Base-by-base conservation (phyloP, 2,329 filamentous ascomycete species). In the Alternaria novae-zelandiae region DNA sequence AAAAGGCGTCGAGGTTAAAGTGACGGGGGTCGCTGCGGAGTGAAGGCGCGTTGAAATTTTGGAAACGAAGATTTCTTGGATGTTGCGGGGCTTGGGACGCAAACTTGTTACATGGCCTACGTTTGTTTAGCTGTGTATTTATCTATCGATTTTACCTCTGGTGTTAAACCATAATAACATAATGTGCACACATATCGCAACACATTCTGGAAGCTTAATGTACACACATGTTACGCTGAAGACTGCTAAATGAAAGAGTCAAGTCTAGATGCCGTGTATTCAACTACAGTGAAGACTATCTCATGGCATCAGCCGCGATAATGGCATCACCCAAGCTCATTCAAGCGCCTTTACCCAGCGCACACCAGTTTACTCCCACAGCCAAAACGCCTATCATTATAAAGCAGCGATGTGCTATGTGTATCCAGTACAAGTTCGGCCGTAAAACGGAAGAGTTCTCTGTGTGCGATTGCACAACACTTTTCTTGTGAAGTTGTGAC, bases 371-470 rank as follows among this genome's bases (percentile, higher is more conserved):
- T 41, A 28, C 30, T 11, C 51, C 26, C 26, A 61, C 11, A 28
- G 4, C 51, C 12, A 57, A 25, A 59, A 64, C 68, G 49, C 67
- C 68, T 61, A 55, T 66, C 57, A 61, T 64, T 69, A 69, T 54
- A 56, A 26, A 47, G 49, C 61, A 62, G 61, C 45, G 17, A 41
- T 21, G 6, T 46, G 41, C 60, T 57, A 20, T 4, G 11, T n/a
- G 1, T 56, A 10, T 21, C 23, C 26, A 21, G 25, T 21, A 45
- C 25, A 50, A 43, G 10, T 50, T 32, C 54, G 28, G 47, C 55
- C 47, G 36, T 62, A 5, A 47, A 21, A 21, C 21, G 21, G 21
- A 21, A 21, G 21, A 21, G 21, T 17, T 5, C 10, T 26, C 30
- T n/a, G 32, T 21, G 11, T 50, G 46, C 55, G 15, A 50, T 44